Conservation (phyloP, 768 basidiomycete species). For the Pisolithus tinctorius region DNA sequence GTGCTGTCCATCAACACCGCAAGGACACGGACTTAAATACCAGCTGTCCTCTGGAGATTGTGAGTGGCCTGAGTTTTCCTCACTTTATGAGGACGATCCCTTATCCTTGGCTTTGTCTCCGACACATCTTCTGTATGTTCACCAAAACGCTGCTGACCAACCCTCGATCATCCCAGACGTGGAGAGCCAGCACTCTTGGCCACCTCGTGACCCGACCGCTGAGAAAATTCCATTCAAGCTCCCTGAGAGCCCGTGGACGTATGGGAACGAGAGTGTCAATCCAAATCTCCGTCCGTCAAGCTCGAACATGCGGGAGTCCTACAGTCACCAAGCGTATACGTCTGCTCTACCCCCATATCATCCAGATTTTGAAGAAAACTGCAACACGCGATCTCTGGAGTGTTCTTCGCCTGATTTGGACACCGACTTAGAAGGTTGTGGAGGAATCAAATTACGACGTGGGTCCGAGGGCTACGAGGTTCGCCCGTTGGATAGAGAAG, state of each 20-base stretch:
- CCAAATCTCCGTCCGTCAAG: conserved; percentile 67
- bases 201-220: conserved; percentile 58
- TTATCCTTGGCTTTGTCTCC: neutral
- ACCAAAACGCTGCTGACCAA: neutral
- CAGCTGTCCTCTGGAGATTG: conserved; percentile 64
- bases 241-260: conserved; percentile 77
- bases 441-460: conserved; percentile 42
- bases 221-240: conserved; percentile 36
- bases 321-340: conserved; percentile 25
- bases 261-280: conserved; percentile 70
- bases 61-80: conserved; percentile 57
- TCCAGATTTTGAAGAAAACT: conserved; percentile 51
- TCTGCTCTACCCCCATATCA: conserved; percentile 70
- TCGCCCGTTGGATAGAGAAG: conserved; percentile 52
- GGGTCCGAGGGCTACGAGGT: conserved; percentile 86
- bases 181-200: conserved; percentile 49
- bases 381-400: conserved; percentile 10
- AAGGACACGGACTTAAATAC: conserved; percentile 73
- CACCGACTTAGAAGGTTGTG: conserved; percentile 26
- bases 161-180: conserved; percentile 22
- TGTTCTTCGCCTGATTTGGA: conserved; percentile 13
- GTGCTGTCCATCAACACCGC: conserved; percentile 70
- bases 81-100: conserved; percentile 5
- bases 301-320: conserved; percentile 27
- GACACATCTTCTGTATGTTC: conserved; percentile 2